Evolutionary conservation across 2,329 filamentous ascomycete species (phyloP).

Genomic region (Monosporascus sp.): DNA sequence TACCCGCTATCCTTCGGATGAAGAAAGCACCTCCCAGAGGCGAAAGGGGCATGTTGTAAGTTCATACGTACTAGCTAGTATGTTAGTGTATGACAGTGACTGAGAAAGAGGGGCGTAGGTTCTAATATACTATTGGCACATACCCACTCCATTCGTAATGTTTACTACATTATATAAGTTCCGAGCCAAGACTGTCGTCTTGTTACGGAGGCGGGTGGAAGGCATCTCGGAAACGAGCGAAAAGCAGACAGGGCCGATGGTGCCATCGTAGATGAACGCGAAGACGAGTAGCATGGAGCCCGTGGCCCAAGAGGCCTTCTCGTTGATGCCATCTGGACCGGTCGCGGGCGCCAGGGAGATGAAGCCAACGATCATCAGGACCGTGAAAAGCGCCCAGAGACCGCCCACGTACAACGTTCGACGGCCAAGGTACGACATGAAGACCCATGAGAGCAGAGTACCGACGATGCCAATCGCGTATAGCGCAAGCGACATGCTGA

Average conservation of each 20-base stretch:
- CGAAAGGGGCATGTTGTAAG: not conserved
- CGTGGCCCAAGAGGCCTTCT: slow-evolving; percentile 14
- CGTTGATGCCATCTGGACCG: not conserved
- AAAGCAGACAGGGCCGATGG: slow-evolving; percentile 36
- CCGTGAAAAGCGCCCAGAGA: slow-evolving; percentile 26
- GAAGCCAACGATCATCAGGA: slow-evolving; percentile 29
- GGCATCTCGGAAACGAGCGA: slow-evolving; percentile 36
- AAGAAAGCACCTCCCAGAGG: too few relatives aligned
- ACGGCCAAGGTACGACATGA: slow-evolving; percentile 27
- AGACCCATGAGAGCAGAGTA: slow-evolving; percentile 30
- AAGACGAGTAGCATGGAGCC: slow-evolving; percentile 33
- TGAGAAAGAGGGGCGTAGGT: not conserved
- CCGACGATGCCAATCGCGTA: slow-evolving; percentile 30
- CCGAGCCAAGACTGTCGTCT: slow-evolving; percentile 33
- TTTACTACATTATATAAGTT: slow-evolving; percentile 32
- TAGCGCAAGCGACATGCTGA: slow-evolving; percentile 22
- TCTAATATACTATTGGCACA: not conserved
- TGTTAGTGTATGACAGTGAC: not conserved
- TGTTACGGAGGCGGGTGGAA: slow-evolving; percentile 29
- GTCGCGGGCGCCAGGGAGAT: slow-evolving; percentile 20
- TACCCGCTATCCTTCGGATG: too few relatives aligned
- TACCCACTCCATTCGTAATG: slow-evolving; percentile 25
- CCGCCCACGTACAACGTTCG: slow-evolving; percentile 29
- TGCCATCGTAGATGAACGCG: slow-evolving; percentile 34
- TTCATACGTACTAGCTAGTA: not conserved